Evolutionary conservation across 805 yeast species (phyloP), one percentile per base, ranked within the genome.

Genomic region (Komagataella phaffii): DNA sequence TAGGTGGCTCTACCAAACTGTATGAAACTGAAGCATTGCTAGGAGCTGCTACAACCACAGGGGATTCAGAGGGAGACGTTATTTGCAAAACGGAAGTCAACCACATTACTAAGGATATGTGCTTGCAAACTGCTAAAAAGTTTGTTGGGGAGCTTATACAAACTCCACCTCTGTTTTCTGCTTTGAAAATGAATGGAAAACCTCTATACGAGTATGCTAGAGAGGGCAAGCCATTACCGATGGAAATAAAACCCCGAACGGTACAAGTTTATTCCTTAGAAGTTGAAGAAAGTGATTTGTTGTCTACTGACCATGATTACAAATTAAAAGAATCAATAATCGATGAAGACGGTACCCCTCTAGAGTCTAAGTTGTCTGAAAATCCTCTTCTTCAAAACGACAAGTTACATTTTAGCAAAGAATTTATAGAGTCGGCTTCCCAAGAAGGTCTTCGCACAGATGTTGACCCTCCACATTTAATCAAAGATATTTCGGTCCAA

Each of bases 151-250:
- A 80, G 14, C 69, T 90, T 50, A 75, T 75, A 58, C 99, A 93
- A 66, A 84, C 95, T 0, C 99, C 99, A 10, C 99, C 99, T 0
- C 83, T 93, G 12, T 93, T 80, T 65, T 87, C 96, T 17, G 99
- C 99, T 0, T 70, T 95, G 53, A 91, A 91, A 62, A 85, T 95
- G 81, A 83, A 88, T 61, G 99, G 99, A 17, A 88, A 83, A 67
- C 95, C 96, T 3, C 69, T 95, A 49, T 89, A 95, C 63, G 96
- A 91, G 59, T 93, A 93, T 64, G 99, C 99, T 1, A 75, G 99
- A 56, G 79, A 85, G 55, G 95, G 95, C 0, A 70, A 77, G 23
- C 91, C 96, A 0, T 72, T 93, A 18, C 99, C 99, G 0, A 75
- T 79, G 49, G 77, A 83, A n/a, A 88, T 95, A 50, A 81, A 85